Evolutionary conservation across 2,329 filamentous ascomycete genomes (phyloP).

Genomic region (Diaporthe humulicola): DNA sequence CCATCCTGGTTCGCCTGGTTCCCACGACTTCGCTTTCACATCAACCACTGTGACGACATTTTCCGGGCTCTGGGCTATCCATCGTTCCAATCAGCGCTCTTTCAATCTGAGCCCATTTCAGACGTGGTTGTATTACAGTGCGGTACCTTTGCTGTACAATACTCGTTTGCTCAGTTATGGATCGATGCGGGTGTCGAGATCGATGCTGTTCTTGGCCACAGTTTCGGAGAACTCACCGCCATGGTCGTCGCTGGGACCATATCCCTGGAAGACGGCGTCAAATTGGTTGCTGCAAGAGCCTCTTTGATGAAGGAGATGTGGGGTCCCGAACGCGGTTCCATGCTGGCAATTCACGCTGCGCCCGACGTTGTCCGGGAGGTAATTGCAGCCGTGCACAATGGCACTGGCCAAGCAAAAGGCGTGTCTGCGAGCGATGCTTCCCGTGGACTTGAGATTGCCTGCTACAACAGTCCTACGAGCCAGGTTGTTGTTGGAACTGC

Average conservation of each 20-base stretch:
- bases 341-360: slow-evolving; percentile 45
- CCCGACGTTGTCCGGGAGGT: too few species aligned
- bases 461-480: slow-evolving; percentile 48
- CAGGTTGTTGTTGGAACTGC: slow-evolving; percentile 48
- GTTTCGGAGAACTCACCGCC: slow-evolving; percentile 52
- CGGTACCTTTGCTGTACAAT: neutral
- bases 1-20: too few species aligned
- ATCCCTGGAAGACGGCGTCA: slow-evolving; percentile 46
- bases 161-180: slow-evolving; percentile 44
- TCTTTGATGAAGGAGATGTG: slow-evolving; percentile 48
- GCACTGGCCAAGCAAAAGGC: too few species aligned
- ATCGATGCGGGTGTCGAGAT: slow-evolving; percentile 48
- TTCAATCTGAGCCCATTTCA: slow-evolving; percentile 45
- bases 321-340: slow-evolving; percentile 48
- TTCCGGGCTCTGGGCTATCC: neutral
- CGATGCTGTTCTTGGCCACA: slow-evolving; percentile 51
- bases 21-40: too few species aligned
- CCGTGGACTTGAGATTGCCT: slow-evolving; percentile 50
- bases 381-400: neutral
- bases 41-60: too few species aligned
- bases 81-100: slow-evolving; percentile 52
- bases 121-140: neutral
- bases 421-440: too few species aligned
- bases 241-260: slow-evolving; percentile 48
- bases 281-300: slow-evolving; percentile 48